Base-by-base conservation (phyloP, 202 grass and related monocot species). In the Elaeis oleifera region DNA sequence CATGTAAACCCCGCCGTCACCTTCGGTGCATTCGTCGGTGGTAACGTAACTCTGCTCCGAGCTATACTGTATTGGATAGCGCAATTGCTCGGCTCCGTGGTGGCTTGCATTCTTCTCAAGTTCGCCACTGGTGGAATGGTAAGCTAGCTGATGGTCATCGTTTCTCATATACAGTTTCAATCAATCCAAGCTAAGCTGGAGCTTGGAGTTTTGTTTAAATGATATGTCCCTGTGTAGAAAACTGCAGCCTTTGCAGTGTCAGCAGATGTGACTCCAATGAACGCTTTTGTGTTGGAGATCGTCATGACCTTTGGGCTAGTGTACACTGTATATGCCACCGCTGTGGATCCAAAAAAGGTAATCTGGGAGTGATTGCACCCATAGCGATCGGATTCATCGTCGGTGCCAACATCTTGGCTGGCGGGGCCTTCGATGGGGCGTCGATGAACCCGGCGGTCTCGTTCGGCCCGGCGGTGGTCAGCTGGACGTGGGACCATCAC, bases 1-100 rank as follows among this genome's bases (percentile, higher is more conserved):
- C 90, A 95, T 65, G 90, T 89, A 16, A 95, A 95, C 74, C 90
- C 90, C 16, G 90, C 90, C 0, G 90, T 95, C 2, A 95, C 90
- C 5, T 95, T 95, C 51, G 90, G 82, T 51, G 90, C 85, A 13
- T 81, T 89, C 49, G 58, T 95, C 5, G 90, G 90, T 56, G 90
- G 85, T 52, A 89, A 89, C 79, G 84, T 89, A 61, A 86, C 59
- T 44, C 79, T 95, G 17, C 1, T 95, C n/a, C 73, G 78, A 32
- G 82, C 73, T 7, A 56, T 83, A 11, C 79, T 82, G 16, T 95
- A 95, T 74, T 95, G 90, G 85, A 67, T 83, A 2, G 90, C 85
- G 0, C 90, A 95, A 82, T 67, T 85, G 20, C 81, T 95, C 7
- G 90, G 90, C 49, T 95, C 90, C 36, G 79, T 86, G 0, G 82